These are phyloP conservation scores for Rosa persica DNA, from an alignment of 306 rosid species.

Conservation along the genomic window DNA sequence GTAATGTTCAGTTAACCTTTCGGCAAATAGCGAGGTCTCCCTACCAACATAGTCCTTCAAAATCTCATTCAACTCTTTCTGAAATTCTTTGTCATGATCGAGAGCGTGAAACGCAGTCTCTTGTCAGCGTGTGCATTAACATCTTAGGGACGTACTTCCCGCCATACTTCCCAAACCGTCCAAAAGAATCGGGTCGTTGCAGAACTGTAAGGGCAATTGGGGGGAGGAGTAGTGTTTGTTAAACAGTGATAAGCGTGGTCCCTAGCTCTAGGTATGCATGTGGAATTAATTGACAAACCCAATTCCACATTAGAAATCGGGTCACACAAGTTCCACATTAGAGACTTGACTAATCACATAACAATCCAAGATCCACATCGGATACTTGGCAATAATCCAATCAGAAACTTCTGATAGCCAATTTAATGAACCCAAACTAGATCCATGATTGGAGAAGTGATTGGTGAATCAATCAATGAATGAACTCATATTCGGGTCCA, in stretches of 20 bases:
- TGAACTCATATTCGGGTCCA: too few relatives aligned
- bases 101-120: slow-evolving; percentile 31
- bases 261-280: too few relatives aligned
- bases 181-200: slow-evolving; percentile 80
- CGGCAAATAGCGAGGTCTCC: slow-evolving; percentile 87
- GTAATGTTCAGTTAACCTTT: slow-evolving; percentile 88
- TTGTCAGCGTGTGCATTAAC: slow-evolving; percentile 71
- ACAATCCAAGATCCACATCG: too few relatives aligned
- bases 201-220: slow-evolving; percentile 32
- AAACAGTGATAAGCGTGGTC: slow-evolving; percentile 14
- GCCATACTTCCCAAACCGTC: slow-evolving; percentile 82
- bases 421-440: too few relatives aligned
- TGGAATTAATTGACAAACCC: slow-evolving; percentile 17
- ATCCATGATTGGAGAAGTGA: too few relatives aligned
- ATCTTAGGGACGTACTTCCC: slow-evolving; percentile 96
- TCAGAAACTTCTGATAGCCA: too few relatives aligned
- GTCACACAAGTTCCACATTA: too few relatives aligned
- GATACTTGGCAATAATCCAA: too few relatives aligned
- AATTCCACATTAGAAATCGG: too few relatives aligned
- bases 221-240: slow-evolving; percentile 31
- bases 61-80: slow-evolving; percentile 71
- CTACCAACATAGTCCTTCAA: slow-evolving; percentile 88
- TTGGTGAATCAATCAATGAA: too few relatives aligned
- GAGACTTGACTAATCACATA: too few relatives aligned
- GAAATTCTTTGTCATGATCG: too few relatives aligned